Conservation (phyloP, 2,329 filamentous ascomycete species). For the Pyrenophora seminiperda region DNA sequence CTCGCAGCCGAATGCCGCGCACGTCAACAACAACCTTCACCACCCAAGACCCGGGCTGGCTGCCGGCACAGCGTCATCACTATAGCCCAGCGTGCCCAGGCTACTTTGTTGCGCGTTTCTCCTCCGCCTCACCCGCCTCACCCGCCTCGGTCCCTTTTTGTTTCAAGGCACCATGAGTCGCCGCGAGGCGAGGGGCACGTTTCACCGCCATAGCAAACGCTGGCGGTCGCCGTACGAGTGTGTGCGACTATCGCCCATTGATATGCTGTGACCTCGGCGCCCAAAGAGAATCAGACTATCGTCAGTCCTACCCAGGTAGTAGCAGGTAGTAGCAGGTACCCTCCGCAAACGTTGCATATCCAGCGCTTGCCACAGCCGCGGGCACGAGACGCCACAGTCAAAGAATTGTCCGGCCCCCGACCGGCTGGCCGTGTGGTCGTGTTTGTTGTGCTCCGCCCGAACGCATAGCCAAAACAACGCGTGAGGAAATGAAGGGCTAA, state of each 20-base stretch:
- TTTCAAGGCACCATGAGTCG: slow-evolving; percentile 28
- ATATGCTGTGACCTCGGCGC: slow-evolving; percentile 30
- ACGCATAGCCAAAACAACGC: slow-evolving; percentile 44
- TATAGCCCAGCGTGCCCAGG: slow-evolving; percentile 1
- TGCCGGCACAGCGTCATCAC: slow-evolving; percentile 1
- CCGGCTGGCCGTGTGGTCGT: slow-evolving; percentile 1
- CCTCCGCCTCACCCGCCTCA: slow-evolving; percentile 4
- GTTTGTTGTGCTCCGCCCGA: slow-evolving; percentile 34
- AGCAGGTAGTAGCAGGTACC: no score
- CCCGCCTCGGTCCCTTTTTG: slow-evolving; percentile 13
- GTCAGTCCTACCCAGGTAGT: slow-evolving; percentile 23
- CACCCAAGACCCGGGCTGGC: slow-evolving; percentile 2
- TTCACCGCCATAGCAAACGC: slow-evolving; percentile 32
- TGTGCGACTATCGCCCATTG: slow-evolving; percentile 33
- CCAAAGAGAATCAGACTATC: slow-evolving; percentile 27
- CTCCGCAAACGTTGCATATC: background rate
- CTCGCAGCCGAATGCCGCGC: slow-evolving; percentile 8
- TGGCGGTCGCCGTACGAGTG: slow-evolving; percentile 18
- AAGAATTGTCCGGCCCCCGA: background rate
- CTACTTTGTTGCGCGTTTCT: background rate
- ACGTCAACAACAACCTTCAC: slow-evolving; percentile 6
- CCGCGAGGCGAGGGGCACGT: slow-evolving; percentile 19
- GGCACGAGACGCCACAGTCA: slow-evolving; percentile 4
- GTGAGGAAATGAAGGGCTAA: slow-evolving; percentile 44
- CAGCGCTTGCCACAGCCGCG: slow-evolving; percentile 9